Evolutionary conservation across 345 rosid species (phyloP), one percentile per base, ranked within the genome.

Genomic region (Rubroshorea leprosula): DNA sequence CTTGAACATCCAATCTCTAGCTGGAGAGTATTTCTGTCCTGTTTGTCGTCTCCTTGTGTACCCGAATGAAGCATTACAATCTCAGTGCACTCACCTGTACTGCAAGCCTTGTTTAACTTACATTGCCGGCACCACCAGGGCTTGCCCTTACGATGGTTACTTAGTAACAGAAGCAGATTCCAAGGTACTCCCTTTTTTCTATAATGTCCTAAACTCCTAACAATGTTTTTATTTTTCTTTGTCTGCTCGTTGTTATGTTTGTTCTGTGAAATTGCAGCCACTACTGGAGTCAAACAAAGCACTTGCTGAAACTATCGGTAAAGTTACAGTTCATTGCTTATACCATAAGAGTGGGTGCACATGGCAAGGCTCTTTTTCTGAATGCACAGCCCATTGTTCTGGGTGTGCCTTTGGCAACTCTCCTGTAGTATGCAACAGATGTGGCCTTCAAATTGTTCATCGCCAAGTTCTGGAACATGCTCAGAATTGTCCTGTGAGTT

Each of bases 41-140:
- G 85, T 86, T 46, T 89, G 95, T 59, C 84, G 87, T 5, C 51
- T 82, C 52, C 89, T 89, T 12, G 79, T 89, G 24, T 71, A 75
- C 69, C 97, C 97, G n/a, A 78, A 74, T 56, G 97, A 89, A 76
- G 94, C 95, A 15, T 66, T 89, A 12, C 97, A 83, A 69, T 77
- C 94, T 2, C 88, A 82, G 63, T 89, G 97, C 67, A 82, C 89
- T 62, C 97, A 89, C 58, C 62, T 89, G 8, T 89, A 80, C 46
- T 89, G 97, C 70, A 84, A 84, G 56, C 87, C 87, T 7, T 89
- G 97, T 56, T 71, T 89, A 44, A 67, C 79, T 6, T 82, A 82
- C 29, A 57, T 75, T 45, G 84, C 71, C n/a, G 61, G 73, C 72
- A 86, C 95, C 21, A 89, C 84, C 0, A 81, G 60, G 57, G 86